These are phyloP conservation scores for Pyrenophora seminiperda DNA, from an alignment of 2,329 filamentous ascomycete genomes.

Conservation along the genomic window DNA sequence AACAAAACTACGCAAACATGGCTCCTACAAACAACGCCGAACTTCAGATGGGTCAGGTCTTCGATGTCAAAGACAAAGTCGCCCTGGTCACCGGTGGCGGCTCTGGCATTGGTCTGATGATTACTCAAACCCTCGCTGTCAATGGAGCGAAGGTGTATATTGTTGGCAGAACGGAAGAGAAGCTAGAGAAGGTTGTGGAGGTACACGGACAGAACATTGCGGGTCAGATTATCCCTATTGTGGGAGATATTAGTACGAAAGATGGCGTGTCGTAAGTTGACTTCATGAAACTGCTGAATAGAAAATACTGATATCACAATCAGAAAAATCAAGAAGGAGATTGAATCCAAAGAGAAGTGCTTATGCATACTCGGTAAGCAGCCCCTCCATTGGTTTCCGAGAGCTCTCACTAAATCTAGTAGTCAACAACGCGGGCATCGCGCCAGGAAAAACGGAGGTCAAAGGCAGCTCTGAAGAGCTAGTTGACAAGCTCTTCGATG, in stretches of 20 bases:
- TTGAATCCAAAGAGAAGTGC: slow-evolving; percentile 52
- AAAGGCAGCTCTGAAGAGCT: slow-evolving; percentile 51
- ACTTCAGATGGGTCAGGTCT: slow-evolving; percentile 40
- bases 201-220: slow-evolving; percentile 51
- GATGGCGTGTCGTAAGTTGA: slow-evolving; percentile 47
- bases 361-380: slow-evolving; percentile 51
- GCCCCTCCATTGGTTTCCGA: slow-evolving; percentile 48
- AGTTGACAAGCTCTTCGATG: slow-evolving; percentile 53
- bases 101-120: slow-evolving; percentile 56
- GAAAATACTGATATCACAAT: slow-evolving; percentile 6
- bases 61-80: slow-evolving; percentile 48
- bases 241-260: slow-evolving; percentile 53
- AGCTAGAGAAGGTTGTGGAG: slow-evolving; percentile 54
- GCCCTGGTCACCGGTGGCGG: slow-evolving; percentile 54
- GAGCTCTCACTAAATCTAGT: slow-evolving; percentile 34
- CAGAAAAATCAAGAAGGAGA: slow-evolving; percentile 50
- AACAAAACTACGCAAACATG: slow-evolving; percentile 34
- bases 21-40: slow-evolving; percentile 40
- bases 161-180: slow-evolving; percentile 54
- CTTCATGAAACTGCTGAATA: not conserved
- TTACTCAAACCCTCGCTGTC: slow-evolving; percentile 53
- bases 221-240: slow-evolving; percentile 55
- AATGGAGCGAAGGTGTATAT: slow-evolving; percentile 57
- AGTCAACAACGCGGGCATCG: slow-evolving; percentile 52
- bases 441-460: slow-evolving; percentile 45